A percentile compares a stretch with the other conserved stretches of the same genome.
Conservation (phyloP, 306 rosid species). For the Cucurbita maxima region DNA sequence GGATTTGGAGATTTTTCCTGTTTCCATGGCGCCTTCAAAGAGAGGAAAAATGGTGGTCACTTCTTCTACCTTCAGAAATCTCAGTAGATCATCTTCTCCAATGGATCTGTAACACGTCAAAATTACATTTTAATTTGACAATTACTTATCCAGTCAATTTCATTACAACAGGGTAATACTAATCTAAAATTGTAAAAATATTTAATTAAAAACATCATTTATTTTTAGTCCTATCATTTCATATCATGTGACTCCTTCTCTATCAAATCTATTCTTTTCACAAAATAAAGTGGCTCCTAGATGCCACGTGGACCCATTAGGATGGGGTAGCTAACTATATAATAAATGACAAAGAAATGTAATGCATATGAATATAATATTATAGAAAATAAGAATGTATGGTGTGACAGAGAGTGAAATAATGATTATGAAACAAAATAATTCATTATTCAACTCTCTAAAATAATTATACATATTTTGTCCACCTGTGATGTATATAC, state of each 20-base stretch:
- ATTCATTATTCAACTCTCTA: no score
- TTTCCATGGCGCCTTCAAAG: conserved; percentile 28
- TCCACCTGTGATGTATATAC: background rate
- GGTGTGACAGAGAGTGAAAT: no score
- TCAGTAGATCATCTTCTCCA: conserved; percentile 32
- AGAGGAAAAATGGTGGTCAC: conserved; percentile 31
- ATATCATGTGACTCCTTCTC: background rate
- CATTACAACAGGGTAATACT: background rate
- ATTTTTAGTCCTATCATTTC: background rate
- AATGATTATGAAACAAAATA: no score
- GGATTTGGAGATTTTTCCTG: conserved; percentile 25
- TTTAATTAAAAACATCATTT: background rate
- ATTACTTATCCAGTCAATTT: background rate
- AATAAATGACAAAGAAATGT: no score
- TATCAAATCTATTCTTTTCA: background rate
- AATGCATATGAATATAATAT: no score
- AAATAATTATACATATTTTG: no score
- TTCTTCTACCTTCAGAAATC: conserved; percentile 24
- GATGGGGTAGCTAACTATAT: background rate
- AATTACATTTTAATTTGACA: no score
- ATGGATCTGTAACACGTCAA: conserved; percentile 14
- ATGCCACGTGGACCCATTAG: background rate
- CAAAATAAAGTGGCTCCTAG: background rate
- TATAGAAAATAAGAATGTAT: background rate
- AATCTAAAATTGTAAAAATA: background rate